phyloP scores from a whole-genome alignment of 202 grass and related monocot genomes.

The Schoenoplectus triqueter region DNA sequence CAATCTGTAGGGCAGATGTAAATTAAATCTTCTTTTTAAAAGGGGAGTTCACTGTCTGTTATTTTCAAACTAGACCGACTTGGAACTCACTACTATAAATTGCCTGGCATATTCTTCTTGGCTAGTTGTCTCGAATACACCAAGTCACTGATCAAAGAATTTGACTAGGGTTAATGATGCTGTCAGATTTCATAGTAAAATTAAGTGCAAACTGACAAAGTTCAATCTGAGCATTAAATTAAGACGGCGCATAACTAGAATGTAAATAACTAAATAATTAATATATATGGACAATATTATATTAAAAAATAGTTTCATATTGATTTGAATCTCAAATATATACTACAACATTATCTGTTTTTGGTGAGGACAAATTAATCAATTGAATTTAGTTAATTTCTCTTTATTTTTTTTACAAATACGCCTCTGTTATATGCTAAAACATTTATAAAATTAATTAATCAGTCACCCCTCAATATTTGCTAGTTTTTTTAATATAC shows the following conservation, averaged over 20 bases:
- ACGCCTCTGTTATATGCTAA: too few relatives aligned
- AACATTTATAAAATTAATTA: too few relatives aligned
- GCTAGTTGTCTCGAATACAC: background rate
- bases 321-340: too few relatives aligned
- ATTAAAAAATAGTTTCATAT: too few relatives aligned
- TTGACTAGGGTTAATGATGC: background rate
- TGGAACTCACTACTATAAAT: conserved; percentile 25
- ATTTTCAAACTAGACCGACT: conserved; percentile 19
- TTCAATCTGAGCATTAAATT: too few relatives aligned
- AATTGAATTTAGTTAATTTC: too few relatives aligned
- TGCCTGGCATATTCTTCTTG: background rate
- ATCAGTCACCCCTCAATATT: too few relatives aligned
- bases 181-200: background rate
- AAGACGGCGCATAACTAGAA: background rate
- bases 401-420: too few relatives aligned
- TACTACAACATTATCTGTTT: too few relatives aligned
- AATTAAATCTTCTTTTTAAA: background rate
- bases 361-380: too few relatives aligned
- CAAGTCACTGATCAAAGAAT: background rate
- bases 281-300: too few relatives aligned
- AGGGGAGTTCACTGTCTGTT: background rate
- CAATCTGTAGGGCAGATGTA: background rate
- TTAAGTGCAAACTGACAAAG: background rate
- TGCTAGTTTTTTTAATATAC: too few relatives aligned
- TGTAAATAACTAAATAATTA: background rate